Evolutionary conservation across 192 early-diverging fungal species (phyloP), one percentile per base, ranked within the genome.

Genomic region (Coemansia biformis): DNA sequence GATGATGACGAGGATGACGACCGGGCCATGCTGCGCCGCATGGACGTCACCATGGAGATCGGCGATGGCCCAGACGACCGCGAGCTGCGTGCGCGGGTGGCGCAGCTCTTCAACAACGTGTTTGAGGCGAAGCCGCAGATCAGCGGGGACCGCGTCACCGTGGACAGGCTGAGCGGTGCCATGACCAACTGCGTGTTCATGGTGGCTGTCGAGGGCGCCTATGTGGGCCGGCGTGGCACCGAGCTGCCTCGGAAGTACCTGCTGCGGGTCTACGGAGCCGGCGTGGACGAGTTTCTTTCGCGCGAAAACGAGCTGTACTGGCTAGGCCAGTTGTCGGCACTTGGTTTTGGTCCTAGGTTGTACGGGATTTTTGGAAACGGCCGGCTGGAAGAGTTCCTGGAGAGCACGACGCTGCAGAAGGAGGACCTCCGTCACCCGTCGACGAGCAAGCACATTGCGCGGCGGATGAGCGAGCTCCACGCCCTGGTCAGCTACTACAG

Each of bases 331-430:
- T 59, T 94, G 17, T 84, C 85, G 3, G 59, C 69, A 1, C 57
- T 83, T 40, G 82, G 85, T 0, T 78, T 89, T n/a, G 91, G 88
- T 2, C 86, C 91, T 6, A 69, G 60, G 2, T 50, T 94, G 29
- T 66, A 87, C 9, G 85, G 79, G 1, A 81, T 84, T 14, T 94
- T 92, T 63, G 77, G 68, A 13, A 94, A 94, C 59, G 91, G 91
- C 24, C 74, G 91, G 8, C 72, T 94, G 51, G 91, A 94, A 50
- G 79, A 94, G 58, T 92, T 80, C 39, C 68, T 94, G 1, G 82
- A 86, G 33, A 86, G 84, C 18, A 74, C 63, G 0, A 91, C 88
- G 0, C 70, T 94, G 39, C 82, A 69, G 0, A 78, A 76, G 43
- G 59, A 77, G 3, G 87, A 92, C 31, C 78, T 94, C 26, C 63